Conservation (phyloP, 805 yeast species). For the Saccharomyces cerevisiae region DNA sequence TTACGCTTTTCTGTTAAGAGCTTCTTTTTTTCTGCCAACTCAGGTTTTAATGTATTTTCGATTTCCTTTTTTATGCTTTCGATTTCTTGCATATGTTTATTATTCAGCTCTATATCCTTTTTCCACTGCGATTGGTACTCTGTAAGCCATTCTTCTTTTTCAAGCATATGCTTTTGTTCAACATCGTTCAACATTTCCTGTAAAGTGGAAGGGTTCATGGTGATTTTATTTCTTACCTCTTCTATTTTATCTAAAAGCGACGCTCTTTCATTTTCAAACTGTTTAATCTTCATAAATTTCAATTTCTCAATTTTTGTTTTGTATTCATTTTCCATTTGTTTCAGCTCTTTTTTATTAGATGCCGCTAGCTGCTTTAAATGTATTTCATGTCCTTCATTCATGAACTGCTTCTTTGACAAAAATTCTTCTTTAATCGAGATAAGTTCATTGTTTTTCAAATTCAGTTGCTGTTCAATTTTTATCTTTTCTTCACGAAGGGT, state of each 20-base stretch:
- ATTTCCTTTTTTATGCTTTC: constrained; percentile 14
- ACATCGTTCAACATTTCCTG: constrained; percentile 13
- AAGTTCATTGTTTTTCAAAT: constrained; percentile 28
- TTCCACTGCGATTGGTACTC: constrained; percentile 24
- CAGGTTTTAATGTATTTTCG: constrained; percentile 8
- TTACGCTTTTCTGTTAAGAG: constrained; percentile 8
- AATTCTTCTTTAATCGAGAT: constrained; percentile 25
- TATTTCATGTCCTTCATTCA: constrained; percentile 29
- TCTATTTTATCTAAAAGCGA: constrained; percentile 25
- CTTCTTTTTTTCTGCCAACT: constrained; percentile 7
- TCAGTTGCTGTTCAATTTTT: constrained; percentile 21
- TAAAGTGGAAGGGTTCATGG: constrained; percentile 16
- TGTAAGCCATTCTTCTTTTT: constrained; percentile 22
- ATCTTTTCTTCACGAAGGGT: constrained; percentile 23
- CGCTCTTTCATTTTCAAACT: constrained; percentile 28
- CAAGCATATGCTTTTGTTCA: constrained; percentile 9
- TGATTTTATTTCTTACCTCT: constrained; percentile 21
- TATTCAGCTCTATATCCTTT: constrained; percentile 26
- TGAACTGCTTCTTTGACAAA: constrained; percentile 16
- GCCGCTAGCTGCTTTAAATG: constrained; percentile 28
- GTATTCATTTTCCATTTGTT: constrained; percentile 30
- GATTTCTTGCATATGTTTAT: constrained; percentile 18
- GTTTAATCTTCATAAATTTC: constrained; percentile 30
- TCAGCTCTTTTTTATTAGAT: constrained; percentile 33
- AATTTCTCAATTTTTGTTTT: constrained; percentile 33